A percentile compares a stretch with the other conserved stretches of the same genome.
Evolutionary conservation across 352 stramenopile genomes (phyloP).

Genomic region (Phytophthora cactorum): DNA sequence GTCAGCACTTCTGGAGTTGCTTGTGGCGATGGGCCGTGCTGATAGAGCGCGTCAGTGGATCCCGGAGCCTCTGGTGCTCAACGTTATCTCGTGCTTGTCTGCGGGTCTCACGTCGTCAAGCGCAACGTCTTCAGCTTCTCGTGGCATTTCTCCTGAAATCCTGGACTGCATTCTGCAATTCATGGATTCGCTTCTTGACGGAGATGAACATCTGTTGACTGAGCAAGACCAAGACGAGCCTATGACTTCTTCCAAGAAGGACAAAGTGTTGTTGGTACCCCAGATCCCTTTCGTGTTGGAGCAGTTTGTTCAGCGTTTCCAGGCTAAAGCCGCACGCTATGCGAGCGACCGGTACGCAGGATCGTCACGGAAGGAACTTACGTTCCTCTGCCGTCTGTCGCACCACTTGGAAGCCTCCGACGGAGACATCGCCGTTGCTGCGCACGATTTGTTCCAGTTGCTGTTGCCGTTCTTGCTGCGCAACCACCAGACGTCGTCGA

Average conservation of each 20-base stretch:
- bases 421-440: slow-evolving; percentile 40
- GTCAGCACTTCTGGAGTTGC: slow-evolving; percentile 78
- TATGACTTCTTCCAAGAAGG: slow-evolving; percentile 11
- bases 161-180: slow-evolving; percentile 79
- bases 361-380: slow-evolving; percentile 83
- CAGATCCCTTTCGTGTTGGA: slow-evolving; percentile 82
- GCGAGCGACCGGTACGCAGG: slow-evolving; percentile 76
- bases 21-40: slow-evolving; percentile 66
- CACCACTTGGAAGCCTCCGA: slow-evolving; percentile 59
- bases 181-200: slow-evolving; percentile 79
- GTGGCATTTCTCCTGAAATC: slow-evolving; percentile 70
- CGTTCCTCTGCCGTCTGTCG: slow-evolving; percentile 81
- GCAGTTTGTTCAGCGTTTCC: slow-evolving; percentile 84
- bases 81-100: slow-evolving; percentile 73
- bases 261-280: slow-evolving; percentile 50
- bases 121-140: slow-evolving; percentile 29
- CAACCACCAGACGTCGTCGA: slow-evolving; percentile 76
- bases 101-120: slow-evolving; percentile 49
- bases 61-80: slow-evolving; percentile 42
- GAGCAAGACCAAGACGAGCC: slow-evolving; percentile 32
- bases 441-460: slow-evolving; percentile 86
- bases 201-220: slow-evolving; percentile 51
- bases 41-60: slow-evolving; percentile 49
- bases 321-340: slow-evolving; percentile 82
- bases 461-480: slow-evolving; percentile 84